These are phyloP conservation scores for Pestalotiopsis sp. DNA, from an alignment of 2,329 filamentous ascomycete genomes.

Conservation along the genomic window DNA sequence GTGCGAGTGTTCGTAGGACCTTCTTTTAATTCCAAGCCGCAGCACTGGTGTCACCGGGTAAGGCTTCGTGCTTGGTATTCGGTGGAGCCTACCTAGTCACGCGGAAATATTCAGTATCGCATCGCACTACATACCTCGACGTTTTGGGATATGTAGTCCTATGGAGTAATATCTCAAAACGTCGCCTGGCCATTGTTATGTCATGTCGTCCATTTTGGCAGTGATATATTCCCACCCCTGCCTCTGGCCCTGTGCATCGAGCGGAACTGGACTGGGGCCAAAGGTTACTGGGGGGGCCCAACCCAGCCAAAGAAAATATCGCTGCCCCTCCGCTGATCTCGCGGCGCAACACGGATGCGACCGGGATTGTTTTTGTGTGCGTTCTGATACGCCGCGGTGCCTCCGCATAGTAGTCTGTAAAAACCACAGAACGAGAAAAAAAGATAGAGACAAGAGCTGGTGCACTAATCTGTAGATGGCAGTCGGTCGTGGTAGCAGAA, in stretches of 20 bases:
- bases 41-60: background rate
- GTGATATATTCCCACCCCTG: background rate
- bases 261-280: background rate
- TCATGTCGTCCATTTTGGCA: constrained; percentile 3
- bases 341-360: background rate
- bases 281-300: background rate
- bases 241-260: background rate
- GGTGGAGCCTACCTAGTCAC: background rate
- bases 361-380: background rate
- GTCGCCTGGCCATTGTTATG: background rate
- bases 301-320: background rate
- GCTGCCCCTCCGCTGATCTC: background rate
- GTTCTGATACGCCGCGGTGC: constrained; percentile 7
- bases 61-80: background rate
- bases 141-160: background rate
- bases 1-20: background rate
- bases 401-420: background rate
- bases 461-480: background rate
- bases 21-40: background rate
- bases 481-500: background rate
- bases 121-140: background rate
- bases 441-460: background rate
- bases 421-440: background rate
- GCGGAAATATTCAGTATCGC: background rate
- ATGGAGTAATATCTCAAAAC: background rate